phyloP scores from a whole-genome alignment of 257 asterid species.

The Buddleja alternifolia region DNA sequence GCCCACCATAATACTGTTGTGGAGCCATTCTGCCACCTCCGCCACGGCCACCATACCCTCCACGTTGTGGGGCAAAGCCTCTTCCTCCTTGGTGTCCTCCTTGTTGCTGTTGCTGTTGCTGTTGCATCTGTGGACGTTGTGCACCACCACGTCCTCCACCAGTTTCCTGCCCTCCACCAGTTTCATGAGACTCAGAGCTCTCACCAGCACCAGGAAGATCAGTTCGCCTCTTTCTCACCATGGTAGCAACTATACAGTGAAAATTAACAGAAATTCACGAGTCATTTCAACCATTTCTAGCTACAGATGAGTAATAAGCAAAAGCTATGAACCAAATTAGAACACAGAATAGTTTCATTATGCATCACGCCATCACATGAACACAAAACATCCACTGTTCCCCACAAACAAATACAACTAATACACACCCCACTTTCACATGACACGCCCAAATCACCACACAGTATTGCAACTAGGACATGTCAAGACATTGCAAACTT shows the following conservation, averaged over 20 bases:
- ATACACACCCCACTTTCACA: background rate
- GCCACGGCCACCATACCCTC: slow-evolving; percentile 54
- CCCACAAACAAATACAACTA: background rate
- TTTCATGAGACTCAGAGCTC: slow-evolving; percentile 55
- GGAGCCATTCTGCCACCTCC: slow-evolving; percentile 43
- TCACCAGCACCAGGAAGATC: slow-evolving; percentile 67
- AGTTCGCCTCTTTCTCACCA: slow-evolving; percentile 84
- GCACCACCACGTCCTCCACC: slow-evolving; percentile 57
- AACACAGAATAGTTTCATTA: background rate
- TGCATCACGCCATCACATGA: background rate
- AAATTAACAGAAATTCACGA: slow-evolving; percentile 13
- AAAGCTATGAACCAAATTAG: background rate
- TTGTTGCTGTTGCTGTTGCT: slow-evolving; percentile 42
- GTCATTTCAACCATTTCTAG: slow-evolving; percentile 8
- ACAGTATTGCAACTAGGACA: background rate
- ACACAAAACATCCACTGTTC: background rate
- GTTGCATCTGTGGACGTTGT: slow-evolving; percentile 58
- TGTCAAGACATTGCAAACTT: background rate
- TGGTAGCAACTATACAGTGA: slow-evolving; percentile 44
- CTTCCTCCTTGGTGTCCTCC: slow-evolving; percentile 56
- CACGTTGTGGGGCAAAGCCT: slow-evolving; percentile 54
- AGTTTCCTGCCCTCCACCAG: slow-evolving; percentile 34
- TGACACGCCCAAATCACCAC: background rate
- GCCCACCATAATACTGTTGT: slow-evolving; percentile 32
- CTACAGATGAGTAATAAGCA: background rate